These are phyloP conservation scores for Aquilaria malaccensis DNA, from an alignment of 345 rosid species.

Conservation along the genomic window DNA sequence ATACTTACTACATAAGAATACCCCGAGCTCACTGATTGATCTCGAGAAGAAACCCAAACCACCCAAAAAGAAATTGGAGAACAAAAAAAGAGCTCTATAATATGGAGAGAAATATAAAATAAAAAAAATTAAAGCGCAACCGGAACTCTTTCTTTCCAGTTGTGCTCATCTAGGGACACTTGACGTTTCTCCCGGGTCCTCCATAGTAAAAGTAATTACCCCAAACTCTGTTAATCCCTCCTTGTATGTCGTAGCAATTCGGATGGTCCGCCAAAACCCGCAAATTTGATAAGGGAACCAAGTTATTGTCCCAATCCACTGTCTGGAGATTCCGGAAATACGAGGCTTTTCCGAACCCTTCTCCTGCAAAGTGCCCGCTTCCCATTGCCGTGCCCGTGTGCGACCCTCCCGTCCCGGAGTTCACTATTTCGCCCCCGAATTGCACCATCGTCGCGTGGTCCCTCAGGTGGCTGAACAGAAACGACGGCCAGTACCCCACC, in stretches of 20 bases:
- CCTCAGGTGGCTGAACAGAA: constrained; percentile 67
- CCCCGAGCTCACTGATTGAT: constrained; percentile 24
- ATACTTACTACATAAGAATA: constrained; percentile 19
- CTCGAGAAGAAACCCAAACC: constrained; percentile 31
- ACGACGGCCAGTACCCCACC: constrained; percentile 94
- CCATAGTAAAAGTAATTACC: constrained; percentile 93
- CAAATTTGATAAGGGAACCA: constrained; percentile 61
- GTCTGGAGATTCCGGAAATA: constrained; percentile 82
- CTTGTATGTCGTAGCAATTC: constrained; percentile 82
- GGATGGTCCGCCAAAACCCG: constrained; percentile 81
- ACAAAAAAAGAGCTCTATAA: constrained; percentile 15
- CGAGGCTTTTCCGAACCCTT: constrained; percentile 87
- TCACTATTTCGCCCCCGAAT: constrained; percentile 91
- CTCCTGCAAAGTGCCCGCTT: constrained; percentile 91
- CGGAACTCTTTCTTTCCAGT: constrained; percentile 2
- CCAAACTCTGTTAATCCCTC: constrained; percentile 78
- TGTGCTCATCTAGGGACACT: constrained; percentile 50
- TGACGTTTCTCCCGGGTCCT: constrained; percentile 87
- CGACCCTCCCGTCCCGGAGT: constrained; percentile 55
- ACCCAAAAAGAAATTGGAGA: constrained; percentile 21
- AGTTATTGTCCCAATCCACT: constrained; percentile 93
- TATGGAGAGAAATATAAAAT: not conserved
- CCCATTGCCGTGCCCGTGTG: constrained; percentile 97
- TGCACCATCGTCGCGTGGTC: constrained; percentile 94
- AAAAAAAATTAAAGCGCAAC: constrained; percentile 7